phyloP scores from a whole-genome alignment of 2,329 filamentous ascomycete genomes.

The Arthrobotrys sinensis region DNA sequence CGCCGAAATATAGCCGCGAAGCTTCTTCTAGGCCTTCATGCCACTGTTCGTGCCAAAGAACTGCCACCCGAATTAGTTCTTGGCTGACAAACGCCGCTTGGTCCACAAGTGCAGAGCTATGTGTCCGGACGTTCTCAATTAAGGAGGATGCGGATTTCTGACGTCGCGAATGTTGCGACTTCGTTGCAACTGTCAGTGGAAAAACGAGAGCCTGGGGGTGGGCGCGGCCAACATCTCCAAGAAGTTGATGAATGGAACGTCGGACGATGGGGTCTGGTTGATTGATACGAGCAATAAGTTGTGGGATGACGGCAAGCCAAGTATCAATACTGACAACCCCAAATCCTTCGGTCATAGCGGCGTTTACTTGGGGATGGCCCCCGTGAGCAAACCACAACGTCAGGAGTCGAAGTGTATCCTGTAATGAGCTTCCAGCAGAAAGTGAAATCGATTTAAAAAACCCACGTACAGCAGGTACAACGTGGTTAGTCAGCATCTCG shows the following conservation, averaged over 20 bases:
- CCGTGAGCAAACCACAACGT: slow-evolving; percentile 98
- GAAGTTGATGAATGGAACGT: slow-evolving; percentile 89
- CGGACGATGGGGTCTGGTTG: slow-evolving; percentile 92
- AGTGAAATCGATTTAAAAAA: slow-evolving; percentile 98
- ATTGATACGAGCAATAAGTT: slow-evolving; percentile 96
- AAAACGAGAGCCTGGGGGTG: slow-evolving; percentile 98
- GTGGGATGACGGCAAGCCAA: slow-evolving; percentile 98
- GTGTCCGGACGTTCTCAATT: slow-evolving; percentile 98
- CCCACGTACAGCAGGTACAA: slow-evolving; percentile 92
- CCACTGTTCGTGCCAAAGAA: slow-evolving; percentile 99
- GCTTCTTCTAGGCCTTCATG: slow-evolving; percentile 98
- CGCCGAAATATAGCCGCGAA: slow-evolving; percentile 94
- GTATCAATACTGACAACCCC: slow-evolving; percentile 94
- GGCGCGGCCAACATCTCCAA: slow-evolving; percentile 91
- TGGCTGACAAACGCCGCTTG: slow-evolving; percentile 96
- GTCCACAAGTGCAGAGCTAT: slow-evolving; percentile 91
- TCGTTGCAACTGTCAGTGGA: slow-evolving; percentile 97
- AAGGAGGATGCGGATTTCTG: slow-evolving; percentile 91
- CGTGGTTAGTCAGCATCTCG: slow-evolving; percentile 83
- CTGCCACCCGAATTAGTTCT: slow-evolving; percentile 95
- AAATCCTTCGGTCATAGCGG: slow-evolving; percentile 90
- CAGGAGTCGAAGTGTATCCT: slow-evolving; percentile 91
- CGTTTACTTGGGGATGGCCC: slow-evolving; percentile 87
- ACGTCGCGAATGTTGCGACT: slow-evolving; percentile 87
- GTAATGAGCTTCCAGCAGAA: slow-evolving; percentile 90